Evolutionary conservation across 139 green algal species (phyloP), one percentile per base, ranked within the genome.

Genomic region (Micromonas pusilla): DNA sequence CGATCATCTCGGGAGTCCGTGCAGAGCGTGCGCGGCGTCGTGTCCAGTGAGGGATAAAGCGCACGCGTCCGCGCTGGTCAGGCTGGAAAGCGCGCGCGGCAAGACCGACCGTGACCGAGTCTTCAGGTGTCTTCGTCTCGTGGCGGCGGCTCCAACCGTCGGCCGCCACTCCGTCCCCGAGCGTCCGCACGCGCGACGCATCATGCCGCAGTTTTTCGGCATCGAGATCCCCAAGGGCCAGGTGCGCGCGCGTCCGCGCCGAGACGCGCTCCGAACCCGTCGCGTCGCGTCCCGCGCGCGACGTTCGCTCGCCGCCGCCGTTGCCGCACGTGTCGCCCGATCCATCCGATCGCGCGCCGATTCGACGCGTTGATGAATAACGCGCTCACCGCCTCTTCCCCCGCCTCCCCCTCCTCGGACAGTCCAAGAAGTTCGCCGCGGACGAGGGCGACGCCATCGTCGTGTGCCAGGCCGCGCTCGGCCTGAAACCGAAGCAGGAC

Each of bases 171-270:
- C n/a, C n/a, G n/a, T n/a, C n/a, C n/a, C n/a, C n/a, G n/a, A n/a
- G n/a, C n/a, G n/a, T n/a, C n/a, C n/a, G n/a, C n/a, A n/a, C n/a
- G n/a, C n/a, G n/a, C n/a, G n/a, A n/a, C n/a, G n/a, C n/a, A n/a
- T n/a, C n/a, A 70, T 70, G 63, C 63, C 63, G 1, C 31, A 32
- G 31, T 70, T 70, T 25, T 70, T 70, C 63, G 63, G 63, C 26
- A 23, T 70, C 21, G 63, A 70, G 31, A 34, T 70, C 2, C 63
- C 63, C 9, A 32, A 32, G 63, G 31, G 31, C 63, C 20, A 70
- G 45, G 45, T 57, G 45, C 9, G 45, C 16, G 45, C 45, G 9
- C 45, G 45, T 57, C 9, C 16, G 9, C 45, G 9, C 45, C n/a
- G n/a, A n/a, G n/a, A n/a, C n/a, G n/a, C n/a, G n/a, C n/a, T 16